Conservation (phyloP, 306 rosid genomes). For the Benincasa hispida region DNA sequence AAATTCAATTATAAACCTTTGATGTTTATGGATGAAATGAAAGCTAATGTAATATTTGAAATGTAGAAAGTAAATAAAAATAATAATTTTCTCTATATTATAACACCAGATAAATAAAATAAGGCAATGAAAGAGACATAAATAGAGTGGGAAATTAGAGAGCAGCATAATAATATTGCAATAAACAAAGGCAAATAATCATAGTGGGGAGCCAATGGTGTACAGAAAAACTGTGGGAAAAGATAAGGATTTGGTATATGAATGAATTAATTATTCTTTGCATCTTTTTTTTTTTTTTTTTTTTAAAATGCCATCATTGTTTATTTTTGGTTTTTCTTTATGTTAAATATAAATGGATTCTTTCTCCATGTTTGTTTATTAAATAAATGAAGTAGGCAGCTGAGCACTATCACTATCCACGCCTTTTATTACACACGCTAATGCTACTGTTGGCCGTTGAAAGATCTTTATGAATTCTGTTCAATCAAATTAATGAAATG, state of each 20-base stretch:
- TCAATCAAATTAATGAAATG: not conserved
- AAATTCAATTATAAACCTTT: no score
- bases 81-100: no score
- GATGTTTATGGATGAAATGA: no score
- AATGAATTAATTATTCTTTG: not conserved
- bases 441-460: not conserved
- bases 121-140: no score
- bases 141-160: no score
- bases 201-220: not conserved
- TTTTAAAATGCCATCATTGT: not conserved
- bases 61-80: no score
- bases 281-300: no score
- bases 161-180: not conserved
- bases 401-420: not conserved
- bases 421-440: not conserved
- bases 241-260: not conserved
- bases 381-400: not conserved
- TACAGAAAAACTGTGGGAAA: not conserved
- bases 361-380: not conserved
- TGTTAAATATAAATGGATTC: not conserved
- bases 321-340: not conserved
- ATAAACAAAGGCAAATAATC: no score
- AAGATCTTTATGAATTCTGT: not conserved
- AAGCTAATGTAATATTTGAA: no score
- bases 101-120: no score